These are phyloP conservation scores for Candida pseudoviswanathii DNA, from an alignment of 1,139 yeast species.

Conservation along the genomic window DNA sequence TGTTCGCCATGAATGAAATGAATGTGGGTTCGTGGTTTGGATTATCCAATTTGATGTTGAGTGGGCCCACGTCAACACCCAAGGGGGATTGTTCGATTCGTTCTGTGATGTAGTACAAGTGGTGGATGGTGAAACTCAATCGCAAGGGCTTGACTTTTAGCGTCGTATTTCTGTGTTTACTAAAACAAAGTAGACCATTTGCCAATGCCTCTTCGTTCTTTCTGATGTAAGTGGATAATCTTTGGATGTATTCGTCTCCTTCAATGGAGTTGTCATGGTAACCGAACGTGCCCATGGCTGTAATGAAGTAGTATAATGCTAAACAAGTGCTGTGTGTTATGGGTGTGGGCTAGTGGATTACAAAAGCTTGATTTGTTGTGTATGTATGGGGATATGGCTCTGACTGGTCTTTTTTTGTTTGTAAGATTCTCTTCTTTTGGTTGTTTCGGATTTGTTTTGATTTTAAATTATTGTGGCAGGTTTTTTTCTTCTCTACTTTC, in stretches of 20 bases:
- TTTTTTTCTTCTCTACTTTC: neutral
- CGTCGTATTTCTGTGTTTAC: conserved; percentile 29
- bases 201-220: conserved; percentile 49
- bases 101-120: conserved; percentile 60
- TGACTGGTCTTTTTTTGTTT: neutral
- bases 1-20: conserved; percentile 52
- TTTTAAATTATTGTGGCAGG: conserved; percentile 6
- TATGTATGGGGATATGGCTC: neutral
- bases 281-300: conserved; percentile 22
- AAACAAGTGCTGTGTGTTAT: neutral
- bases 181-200: conserved; percentile 46
- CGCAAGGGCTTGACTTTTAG: conserved; percentile 50
- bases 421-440: neutral
- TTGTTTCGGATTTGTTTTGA: conserved; percentile 4
- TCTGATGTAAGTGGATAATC: conserved; percentile 42
- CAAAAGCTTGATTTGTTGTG: neutral
- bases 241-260: conserved; percentile 47
- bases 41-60: conserved; percentile 59
- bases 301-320: neutral
- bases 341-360: neutral
- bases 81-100: conserved; percentile 56
- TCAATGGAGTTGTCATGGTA: conserved; percentile 34
- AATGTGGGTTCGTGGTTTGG: conserved; percentile 61
- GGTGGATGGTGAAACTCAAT: conserved; percentile 61
- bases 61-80: conserved; percentile 62